Evolutionary conservation across 1,139 yeast genomes (phyloP), one percentile per base, ranked within the genome.

Genomic region (Saccharomyces hybrid): DNA sequence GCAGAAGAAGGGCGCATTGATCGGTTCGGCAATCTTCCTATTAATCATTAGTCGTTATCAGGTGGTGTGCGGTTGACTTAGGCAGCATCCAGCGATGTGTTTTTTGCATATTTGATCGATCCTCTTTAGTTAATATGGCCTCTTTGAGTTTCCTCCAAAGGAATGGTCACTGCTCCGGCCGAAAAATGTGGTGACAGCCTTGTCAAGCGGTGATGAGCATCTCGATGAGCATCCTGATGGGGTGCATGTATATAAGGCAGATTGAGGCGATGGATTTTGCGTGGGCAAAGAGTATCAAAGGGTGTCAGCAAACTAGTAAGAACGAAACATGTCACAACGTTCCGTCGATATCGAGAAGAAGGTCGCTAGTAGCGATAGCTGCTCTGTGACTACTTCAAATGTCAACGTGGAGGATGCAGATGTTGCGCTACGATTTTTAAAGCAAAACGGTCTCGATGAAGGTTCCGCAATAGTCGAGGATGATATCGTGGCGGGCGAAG

Each of bases 401-500:
- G 56, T 52, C 3, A 20, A 20, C 20, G 20, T 20, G 8, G 48
- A 50, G 2, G 64, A 62, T 30, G 61, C 59, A 3, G 70, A 67
- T 52, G 66, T 66, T 16, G 70, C 70, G 3, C 50, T 62, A 48
- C 53, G 57, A 23, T 67, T 64, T 51, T 54, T 67, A 49, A 58
- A 64, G 50, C 56, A 62, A 48, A 52, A 54, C n/a, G 55, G 52
- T 16, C 51, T 42, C 9, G 56, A 52, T 20, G 50, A 51, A 7
- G 49, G 44, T 6, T 46, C 25, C 13, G 31, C 20, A 34, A 50
- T 44, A 2, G 23, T 52, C 32, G 53, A 42, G 25, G 56, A 53
- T 20, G 52, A 42, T 9, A 28, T 14, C 47, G n/a, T 16, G 5
- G 50, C 28, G 23, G 41, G 48, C 42, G 49, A 44, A 5, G 52